Base-by-base conservation (phyloP, 2,329 filamentous ascomycete genomes). In the Geoglossum cookeanum region DNA sequence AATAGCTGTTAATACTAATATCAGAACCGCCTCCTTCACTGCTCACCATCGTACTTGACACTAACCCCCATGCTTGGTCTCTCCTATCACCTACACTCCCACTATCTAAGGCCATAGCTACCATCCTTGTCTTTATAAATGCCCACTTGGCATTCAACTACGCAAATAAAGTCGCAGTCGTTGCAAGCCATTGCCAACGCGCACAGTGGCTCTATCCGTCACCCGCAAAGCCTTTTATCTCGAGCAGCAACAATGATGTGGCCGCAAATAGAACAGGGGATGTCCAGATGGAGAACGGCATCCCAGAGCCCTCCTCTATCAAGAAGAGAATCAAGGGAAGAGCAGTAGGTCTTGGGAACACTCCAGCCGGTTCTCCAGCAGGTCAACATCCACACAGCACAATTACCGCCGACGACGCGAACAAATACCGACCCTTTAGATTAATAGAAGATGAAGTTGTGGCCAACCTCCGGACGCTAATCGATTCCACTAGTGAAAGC, bases 91-190 rank as follows among this genome's bases (percentile, higher is more conserved):
- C 80, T 58, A 79, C 79, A 35, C 81, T 97, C 6, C 81, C 91
- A 32, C 79, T 98, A 60, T 86, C 86, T 55, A 84, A 85, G 65
- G 88, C 88, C 60, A 76, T 98, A 59, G 87, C 91, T 60, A 85
- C 91, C 71, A 79, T 97, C 61, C 83, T 97, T 65, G 84, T 98
- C 73, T 97, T 96, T 72, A 83, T 96, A 72, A 97, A 98, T 70
- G 88, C 91, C 57, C 94, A 98, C 68, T 78, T 98, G 35, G 89
- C 92, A 62, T 90, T 91, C 68, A 94, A 90, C 70, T 91, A 92
- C 69, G 81, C 86, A 57, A 97, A 97, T 71, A 86, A 91, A 68
- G 87, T 97, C 54, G 89, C 90, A 60, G 79, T 98, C 15, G 80
- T 98, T 60, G 92, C 91, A 37, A 88, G 88, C 7, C 92, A 98